Evolutionary conservation across 805 yeast genomes (phyloP).

Genomic region (Metschnikowia colocasiae): DNA sequence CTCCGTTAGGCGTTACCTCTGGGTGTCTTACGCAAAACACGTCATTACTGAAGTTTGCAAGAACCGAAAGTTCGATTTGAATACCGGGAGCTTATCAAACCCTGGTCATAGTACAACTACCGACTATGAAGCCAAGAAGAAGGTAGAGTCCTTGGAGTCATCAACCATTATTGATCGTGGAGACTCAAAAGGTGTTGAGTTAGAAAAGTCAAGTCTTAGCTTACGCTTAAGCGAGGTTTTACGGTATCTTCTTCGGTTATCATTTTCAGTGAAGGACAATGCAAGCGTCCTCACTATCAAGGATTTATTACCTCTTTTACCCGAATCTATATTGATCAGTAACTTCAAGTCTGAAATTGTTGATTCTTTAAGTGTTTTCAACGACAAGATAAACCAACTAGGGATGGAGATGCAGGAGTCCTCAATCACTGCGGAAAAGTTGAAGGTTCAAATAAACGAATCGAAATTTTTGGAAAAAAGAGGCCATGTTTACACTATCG

Average conservation of each 20-base stretch:
- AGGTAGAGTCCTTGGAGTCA: background rate
- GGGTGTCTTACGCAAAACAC: conserved; percentile 63
- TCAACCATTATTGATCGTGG: conserved; percentile 20
- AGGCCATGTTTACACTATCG: conserved; percentile 53
- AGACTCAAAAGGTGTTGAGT: conserved; percentile 16
- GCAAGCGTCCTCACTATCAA: conserved; percentile 55
- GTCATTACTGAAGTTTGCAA: conserved; percentile 30
- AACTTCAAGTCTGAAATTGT: conserved; percentile 82
- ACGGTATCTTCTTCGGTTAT: conserved; percentile 30
- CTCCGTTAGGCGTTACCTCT: conserved; percentile 58
- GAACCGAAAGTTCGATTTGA: background rate
- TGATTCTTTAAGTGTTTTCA: conserved; percentile 69
- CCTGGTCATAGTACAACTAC: background rate
- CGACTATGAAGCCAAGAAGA: background rate
- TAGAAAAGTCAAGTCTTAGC: conserved; percentile 5
- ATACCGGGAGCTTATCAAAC: background rate
- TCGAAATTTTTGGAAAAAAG: conserved; percentile 28
- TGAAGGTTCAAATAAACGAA: conserved; percentile 55
- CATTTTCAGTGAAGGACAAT: conserved; percentile 23
- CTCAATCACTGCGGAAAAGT: conserved; percentile 51
- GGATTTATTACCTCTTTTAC: conserved; percentile 80
- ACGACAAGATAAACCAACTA: conserved; percentile 58
- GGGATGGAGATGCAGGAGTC: conserved; percentile 77
- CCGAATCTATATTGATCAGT: conserved; percentile 77
- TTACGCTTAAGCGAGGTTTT: conserved; percentile 24